Percentiles rank a stretch among this genome's conserved stretches.
Conservation (phyloP, 73 alveolate genomes). For the Symbiodinium pilosum region DNA sequence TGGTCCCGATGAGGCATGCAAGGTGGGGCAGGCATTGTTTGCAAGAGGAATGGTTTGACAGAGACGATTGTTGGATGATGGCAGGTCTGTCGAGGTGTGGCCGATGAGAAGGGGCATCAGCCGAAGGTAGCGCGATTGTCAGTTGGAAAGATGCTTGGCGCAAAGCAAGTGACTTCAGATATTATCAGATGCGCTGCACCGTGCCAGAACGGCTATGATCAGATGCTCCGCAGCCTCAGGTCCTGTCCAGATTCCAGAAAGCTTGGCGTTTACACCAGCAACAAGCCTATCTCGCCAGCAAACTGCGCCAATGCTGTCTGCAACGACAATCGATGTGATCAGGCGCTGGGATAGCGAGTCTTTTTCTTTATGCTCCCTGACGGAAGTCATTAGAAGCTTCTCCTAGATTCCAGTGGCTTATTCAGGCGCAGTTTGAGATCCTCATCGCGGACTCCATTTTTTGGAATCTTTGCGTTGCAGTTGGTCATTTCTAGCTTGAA, state of each 20-base stretch:
- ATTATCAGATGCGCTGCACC: neutral
- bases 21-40: no score
- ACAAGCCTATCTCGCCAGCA: constrained; percentile 42
- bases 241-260: constrained; percentile 25
- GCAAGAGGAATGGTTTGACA: neutral
- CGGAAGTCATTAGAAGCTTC: no score
- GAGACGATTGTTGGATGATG: neutral
- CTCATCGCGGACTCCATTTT: neutral
- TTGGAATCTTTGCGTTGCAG: constrained; percentile 16
- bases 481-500: no score
- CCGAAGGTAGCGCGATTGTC: neutral
- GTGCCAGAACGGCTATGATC: neutral
- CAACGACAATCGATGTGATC: constrained; percentile 34
- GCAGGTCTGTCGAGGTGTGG: constrained; percentile 21
- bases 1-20: constrained; percentile 75
- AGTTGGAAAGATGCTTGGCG: neutral
- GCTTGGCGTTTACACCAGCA: constrained; percentile 38
- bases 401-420: no score
- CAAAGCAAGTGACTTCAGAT: no score
- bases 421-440: constrained; percentile 70
- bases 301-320: constrained; percentile 55
- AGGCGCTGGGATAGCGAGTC: no score
- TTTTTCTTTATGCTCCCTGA: no score
- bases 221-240: neutral
- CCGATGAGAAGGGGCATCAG: neutral